Conservation (phyloP, 305 asterid species). For the Solanum hybrid region DNA sequence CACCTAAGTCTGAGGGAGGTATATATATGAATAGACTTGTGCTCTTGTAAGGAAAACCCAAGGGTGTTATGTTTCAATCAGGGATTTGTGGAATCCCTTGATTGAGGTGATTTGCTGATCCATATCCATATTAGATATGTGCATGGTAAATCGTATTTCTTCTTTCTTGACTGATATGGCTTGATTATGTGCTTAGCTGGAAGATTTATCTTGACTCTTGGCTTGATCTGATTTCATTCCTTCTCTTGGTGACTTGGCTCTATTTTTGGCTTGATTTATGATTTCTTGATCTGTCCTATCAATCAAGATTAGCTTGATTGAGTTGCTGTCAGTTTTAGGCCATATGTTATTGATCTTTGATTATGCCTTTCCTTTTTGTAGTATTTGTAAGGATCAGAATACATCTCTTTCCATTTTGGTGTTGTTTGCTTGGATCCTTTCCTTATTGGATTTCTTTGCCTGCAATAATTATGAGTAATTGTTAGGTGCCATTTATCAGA, state of each 20-base stretch:
- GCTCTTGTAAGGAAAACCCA: neutral
- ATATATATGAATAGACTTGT: neutral
- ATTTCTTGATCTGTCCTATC: neutral
- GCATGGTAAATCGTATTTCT: neutral
- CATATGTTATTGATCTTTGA: no score
- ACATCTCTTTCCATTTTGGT: no score
- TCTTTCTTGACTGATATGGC: neutral
- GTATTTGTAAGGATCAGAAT: no score
- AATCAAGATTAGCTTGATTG: neutral
- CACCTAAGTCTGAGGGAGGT: neutral
- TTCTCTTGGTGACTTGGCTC: neutral
- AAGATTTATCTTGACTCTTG: neutral
- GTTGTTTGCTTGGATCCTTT: neutral
- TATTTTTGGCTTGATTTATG: neutral
- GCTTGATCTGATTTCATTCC: neutral
- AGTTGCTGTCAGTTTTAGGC: no score
- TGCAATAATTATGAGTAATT: neutral
- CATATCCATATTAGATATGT: neutral
- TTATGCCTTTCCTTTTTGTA: no score
- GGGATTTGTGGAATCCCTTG: neutral
- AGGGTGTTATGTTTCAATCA: neutral
- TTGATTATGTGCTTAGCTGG: neutral
- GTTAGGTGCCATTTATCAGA: neutral
- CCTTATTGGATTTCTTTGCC: neutral
- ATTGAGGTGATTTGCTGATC: neutral